These are phyloP conservation scores for Chytriomyces hyalinus DNA, from an alignment of 192 early-diverging fungal species.

Conservation along the genomic window DNA sequence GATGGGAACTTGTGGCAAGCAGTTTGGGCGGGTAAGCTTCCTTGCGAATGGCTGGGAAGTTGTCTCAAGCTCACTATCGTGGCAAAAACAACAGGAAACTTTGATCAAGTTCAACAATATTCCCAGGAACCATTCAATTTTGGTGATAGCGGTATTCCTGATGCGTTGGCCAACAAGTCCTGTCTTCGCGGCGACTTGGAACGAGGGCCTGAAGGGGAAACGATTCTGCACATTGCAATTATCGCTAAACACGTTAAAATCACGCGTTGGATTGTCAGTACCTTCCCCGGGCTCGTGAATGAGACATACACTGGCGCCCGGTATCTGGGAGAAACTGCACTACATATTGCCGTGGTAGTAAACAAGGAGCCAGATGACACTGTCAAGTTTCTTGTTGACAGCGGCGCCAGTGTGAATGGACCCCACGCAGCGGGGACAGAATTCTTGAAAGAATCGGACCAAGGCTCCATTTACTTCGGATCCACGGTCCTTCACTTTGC, in stretches of 20 bases:
- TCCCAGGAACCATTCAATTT: too few relatives aligned
- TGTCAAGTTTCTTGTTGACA: slow-evolving; percentile 23
- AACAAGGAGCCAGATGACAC: slow-evolving; percentile 3
- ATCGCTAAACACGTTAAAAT: slow-evolving; percentile 5
- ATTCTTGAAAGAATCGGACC: slow-evolving; percentile 20
- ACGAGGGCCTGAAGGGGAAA: slow-evolving; percentile 33
- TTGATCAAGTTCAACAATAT: too few relatives aligned
- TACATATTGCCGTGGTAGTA: slow-evolving; percentile 30
- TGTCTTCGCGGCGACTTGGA: slow-evolving; percentile 19
- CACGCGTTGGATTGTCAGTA: slow-evolving; percentile 19
- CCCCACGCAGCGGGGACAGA: slow-evolving; percentile 24
- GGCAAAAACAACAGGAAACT: too few relatives aligned
- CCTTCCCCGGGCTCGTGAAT: slow-evolving; percentile 25
- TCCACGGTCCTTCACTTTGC: slow-evolving; percentile 30
- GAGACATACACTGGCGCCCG: slow-evolving; percentile 11
- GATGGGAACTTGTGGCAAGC: not conserved
- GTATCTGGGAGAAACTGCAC: slow-evolving; percentile 30
- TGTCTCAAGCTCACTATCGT: too few relatives aligned
- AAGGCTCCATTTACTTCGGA: slow-evolving; percentile 25
- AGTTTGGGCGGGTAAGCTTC: not conserved
- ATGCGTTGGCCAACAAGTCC: too few relatives aligned
- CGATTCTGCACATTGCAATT: slow-evolving; percentile 33
- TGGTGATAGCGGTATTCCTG: too few relatives aligned
- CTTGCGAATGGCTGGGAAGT: too few relatives aligned
- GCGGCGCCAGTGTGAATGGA: slow-evolving; percentile 20